Percentiles rank a stretch among this genome's conserved stretches.
phyloP scores from a whole-genome alignment of 441 rosid species.

The Breynia disticha region DNA sequence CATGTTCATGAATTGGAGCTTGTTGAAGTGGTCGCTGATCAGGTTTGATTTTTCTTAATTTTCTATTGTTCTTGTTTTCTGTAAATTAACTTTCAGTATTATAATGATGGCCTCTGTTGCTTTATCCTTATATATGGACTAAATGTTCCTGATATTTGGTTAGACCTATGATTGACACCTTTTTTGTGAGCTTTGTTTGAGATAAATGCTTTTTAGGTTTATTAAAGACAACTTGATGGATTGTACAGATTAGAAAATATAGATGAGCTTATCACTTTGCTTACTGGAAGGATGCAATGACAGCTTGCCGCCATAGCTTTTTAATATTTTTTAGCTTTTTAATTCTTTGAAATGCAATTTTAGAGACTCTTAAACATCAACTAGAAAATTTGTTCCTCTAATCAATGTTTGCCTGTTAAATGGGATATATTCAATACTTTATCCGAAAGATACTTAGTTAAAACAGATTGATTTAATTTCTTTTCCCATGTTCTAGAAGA shows the following conservation, averaged over 20 bases:
- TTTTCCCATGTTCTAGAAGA: no score
- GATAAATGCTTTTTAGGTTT: background rate
- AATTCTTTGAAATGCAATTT: background rate
- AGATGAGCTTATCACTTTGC: background rate
- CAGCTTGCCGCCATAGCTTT: background rate
- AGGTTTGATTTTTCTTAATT: constrained; percentile 37
- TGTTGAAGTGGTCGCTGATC: constrained; percentile 99
- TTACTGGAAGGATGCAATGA: background rate
- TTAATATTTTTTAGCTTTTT: no score
- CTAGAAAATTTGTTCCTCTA: background rate
- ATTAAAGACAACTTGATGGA: background rate
- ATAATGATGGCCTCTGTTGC: background rate
- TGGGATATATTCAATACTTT: background rate
- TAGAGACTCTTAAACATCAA: background rate
- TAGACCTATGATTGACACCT: no score
- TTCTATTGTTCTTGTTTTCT: background rate
- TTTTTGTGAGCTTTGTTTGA: background rate
- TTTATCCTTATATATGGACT: no score
- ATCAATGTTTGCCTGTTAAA: background rate
- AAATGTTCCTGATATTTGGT: no score
- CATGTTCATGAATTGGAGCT: constrained; percentile 94
- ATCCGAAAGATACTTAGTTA: no score
- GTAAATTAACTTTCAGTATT: background rate
- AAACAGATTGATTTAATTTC: background rate
- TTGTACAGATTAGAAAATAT: no score